Evolutionary conservation across 805 yeast species (phyloP), one percentile per base, ranked within the genome.

Genomic region (Grigorovia transvaalensis): DNA sequence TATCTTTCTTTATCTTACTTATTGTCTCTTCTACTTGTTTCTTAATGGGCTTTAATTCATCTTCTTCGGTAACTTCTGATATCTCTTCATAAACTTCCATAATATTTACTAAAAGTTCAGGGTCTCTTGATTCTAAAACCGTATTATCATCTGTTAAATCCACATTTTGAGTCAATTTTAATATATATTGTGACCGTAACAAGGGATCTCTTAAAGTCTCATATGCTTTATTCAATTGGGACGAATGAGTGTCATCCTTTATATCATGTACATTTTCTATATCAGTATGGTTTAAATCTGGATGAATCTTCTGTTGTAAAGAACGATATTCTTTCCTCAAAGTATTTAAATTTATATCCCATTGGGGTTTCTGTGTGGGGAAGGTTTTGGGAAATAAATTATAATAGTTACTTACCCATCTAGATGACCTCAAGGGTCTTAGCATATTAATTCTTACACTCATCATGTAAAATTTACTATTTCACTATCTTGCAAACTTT

Each of bases 81-180:
- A 90, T 70, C 44, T 79, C 77, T 66, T 91, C 99, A 64, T 90
- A 93, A 4, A 88, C 80, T 57, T 88, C 95, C 68, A 91, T 72
- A 20, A 91, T 85, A 45, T 80, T 79, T 83, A 88, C 78, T 44
- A 91, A 69, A 61, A 87, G 70, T 15, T 71, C 76, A 52, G 82
- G 80, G 54, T 80, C 79, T 52, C 74, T 74, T 8, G 74, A 71
- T 15, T 38, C 17, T 13, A n/a, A 7, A 38, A 38, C 15, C 18
- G 69, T 67, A 7, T 79, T 81, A 58, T 90, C 96, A 27, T 77
- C 69, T 9, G 74, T 71, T 38, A 85, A 68, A 56, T 85, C 88
- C 29, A 78, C 66, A 0, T 75, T 76, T 7, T 75, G 67, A 8
- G 71, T 63, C 17, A 65, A 48, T 15, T 71, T 64, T 12, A 85